These are phyloP conservation scores for Neostapfia colusana DNA, from an alignment of 176 grass and related monocot species.

Conservation along the genomic window DNA sequence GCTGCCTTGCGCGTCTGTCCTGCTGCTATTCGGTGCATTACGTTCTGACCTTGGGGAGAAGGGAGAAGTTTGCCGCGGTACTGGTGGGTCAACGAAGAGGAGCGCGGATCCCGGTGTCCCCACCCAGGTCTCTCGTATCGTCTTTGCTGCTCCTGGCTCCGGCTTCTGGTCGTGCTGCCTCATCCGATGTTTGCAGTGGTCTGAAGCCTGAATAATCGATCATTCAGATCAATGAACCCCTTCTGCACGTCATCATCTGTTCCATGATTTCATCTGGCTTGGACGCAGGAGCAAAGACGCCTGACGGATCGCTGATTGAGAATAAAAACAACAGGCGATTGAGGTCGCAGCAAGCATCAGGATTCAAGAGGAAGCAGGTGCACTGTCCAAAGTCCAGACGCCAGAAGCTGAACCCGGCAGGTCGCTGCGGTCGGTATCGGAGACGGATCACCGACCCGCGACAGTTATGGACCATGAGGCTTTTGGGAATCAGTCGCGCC, in stretches of 20 bases:
- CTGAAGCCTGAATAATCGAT: no score
- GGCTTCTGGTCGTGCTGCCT: no score
- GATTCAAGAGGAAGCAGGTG: not conserved
- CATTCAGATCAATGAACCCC: no score
- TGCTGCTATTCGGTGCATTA: not conserved
- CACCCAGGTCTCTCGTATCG: no score
- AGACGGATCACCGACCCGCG: not conserved
- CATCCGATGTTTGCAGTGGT: no score
- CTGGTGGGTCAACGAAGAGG: not conserved
- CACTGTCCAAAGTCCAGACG: not conserved
- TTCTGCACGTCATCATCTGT: no score
- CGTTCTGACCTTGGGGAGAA: not conserved
- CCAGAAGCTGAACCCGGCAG: not conserved
- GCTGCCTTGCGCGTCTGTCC: not conserved
- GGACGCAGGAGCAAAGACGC: no score
- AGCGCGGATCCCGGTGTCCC: no score
- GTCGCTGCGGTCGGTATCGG: not conserved
- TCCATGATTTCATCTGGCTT: no score
- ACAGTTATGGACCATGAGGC: not conserved
- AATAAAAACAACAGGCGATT: not conserved
- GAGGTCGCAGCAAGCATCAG: not conserved
- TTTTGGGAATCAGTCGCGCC: conserved; percentile 7
- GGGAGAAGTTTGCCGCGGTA: no score
- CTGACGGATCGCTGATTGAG: not conserved
- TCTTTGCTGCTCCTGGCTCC: no score